Evolutionary conservation across 345 rosid genomes (phyloP).

Genomic region (Physaria fendleri): DNA sequence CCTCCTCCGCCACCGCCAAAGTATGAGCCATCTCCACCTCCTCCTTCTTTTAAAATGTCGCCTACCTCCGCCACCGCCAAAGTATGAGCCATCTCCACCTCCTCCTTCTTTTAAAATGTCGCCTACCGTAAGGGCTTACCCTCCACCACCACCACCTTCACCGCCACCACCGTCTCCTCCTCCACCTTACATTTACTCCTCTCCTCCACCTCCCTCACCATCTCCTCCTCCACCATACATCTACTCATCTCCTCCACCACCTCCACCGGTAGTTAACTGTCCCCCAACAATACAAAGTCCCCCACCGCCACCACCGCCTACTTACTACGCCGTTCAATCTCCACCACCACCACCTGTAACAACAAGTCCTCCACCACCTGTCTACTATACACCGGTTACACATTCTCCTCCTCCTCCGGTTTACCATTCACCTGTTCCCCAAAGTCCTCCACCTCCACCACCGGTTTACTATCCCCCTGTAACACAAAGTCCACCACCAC

Average conservation of each 20-base stretch:
- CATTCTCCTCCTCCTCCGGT: slow-evolving; percentile 25
- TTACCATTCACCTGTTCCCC: not conserved
- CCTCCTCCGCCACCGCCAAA: slow-evolving; percentile 2
- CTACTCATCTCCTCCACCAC: slow-evolving; percentile 24
- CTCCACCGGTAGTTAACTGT: not conserved
- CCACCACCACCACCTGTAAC: slow-evolving; percentile 33
- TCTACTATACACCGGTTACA: not conserved
- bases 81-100: slow-evolving; percentile 17
- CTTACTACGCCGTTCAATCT: slow-evolving; percentile 5
- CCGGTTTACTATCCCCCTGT: slow-evolving; percentile 11
- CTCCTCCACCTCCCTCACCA: slow-evolving; percentile 8
- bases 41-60: slow-evolving; percentile 19
- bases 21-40: slow-evolving; percentile 19
- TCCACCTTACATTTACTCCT: not conserved
- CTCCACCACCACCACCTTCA: slow-evolving; percentile 31
- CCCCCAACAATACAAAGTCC: slow-evolving; percentile 17
- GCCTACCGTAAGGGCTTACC: slow-evolving; percentile 24
- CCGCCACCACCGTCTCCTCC: slow-evolving; percentile 21
- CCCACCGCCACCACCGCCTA: slow-evolving; percentile 28
- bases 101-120: slow-evolving; percentile 26
- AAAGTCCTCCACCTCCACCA: slow-evolving; percentile 14
- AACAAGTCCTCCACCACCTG: slow-evolving; percentile 25
- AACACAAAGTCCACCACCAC: slow-evolving; percentile 7
- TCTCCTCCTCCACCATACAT: slow-evolving; percentile 29
- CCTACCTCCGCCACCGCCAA: not conserved